A percentile compares a stretch with the other conserved stretches of the same genome.
Evolutionary conservation across 306 rosid genomes (phyloP).

Genomic region (Dalbergia cultrata): DNA sequence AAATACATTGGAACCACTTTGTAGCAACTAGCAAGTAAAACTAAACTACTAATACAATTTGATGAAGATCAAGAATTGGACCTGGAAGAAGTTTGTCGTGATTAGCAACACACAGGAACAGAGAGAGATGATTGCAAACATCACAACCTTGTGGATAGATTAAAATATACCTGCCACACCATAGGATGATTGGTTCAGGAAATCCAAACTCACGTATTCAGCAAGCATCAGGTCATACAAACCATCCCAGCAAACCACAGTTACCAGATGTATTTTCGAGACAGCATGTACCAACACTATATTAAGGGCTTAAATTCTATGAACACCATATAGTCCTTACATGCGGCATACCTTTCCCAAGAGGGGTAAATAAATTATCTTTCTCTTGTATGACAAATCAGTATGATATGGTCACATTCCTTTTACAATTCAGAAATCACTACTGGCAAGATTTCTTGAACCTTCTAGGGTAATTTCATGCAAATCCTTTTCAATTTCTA

Average conservation of each 20-base stretch:
- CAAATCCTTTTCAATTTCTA: constrained; percentile 18
- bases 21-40: constrained; percentile 8
- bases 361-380: neutral
- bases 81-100: constrained; percentile 99
- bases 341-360: neutral
- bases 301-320: constrained; percentile 16
- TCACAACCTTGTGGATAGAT: constrained; percentile 99
- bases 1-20: constrained; percentile 17
- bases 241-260: constrained; percentile 23
- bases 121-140: constrained; percentile 96
- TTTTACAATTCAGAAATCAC: neutral
- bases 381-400: constrained; percentile 27
- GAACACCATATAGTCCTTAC: constrained; percentile 4
- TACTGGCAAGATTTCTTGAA: constrained; percentile 24
- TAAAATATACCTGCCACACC: constrained; percentile 88
- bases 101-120: constrained; percentile 97
- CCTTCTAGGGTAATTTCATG: constrained; percentile 17
- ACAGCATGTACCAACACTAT: constrained; percentile 26
- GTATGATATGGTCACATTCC: constrained; percentile 22
- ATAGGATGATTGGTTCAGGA: constrained; percentile 45
- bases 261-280: neutral
- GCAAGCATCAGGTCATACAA: constrained; percentile 18
- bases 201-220: neutral
- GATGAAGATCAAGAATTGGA: constrained; percentile 39
- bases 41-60: constrained; percentile 31